Evolutionary conservation across 495 filamentous ascomycete species (phyloP), one percentile per base, ranked within the genome.

Genomic region (Penicillium argentinense): DNA sequence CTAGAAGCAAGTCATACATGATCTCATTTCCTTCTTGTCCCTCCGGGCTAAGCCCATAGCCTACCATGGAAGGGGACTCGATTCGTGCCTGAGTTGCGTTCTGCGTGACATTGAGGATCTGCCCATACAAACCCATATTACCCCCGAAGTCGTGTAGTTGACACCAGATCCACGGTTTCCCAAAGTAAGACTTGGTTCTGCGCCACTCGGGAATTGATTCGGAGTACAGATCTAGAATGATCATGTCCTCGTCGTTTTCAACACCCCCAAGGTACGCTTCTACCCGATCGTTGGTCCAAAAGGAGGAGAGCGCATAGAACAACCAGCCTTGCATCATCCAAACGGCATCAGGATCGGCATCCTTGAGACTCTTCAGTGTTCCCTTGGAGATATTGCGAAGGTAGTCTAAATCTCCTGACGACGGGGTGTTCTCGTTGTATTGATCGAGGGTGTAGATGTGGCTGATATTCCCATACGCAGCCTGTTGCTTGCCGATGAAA

Each of bases 321-420:
- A 77, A 58, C 77, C 77, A 80, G 19, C 75, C 77, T 49, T 80
- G 77, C 73, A 80, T 76, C 37, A 79, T 51, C 77, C 77, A 80
- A 5, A 77, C 60, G 1, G 76, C 76, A 6, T 68, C 52, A 1
- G 76, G 67, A 45, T 76, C 72, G 0, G 68, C 77, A 6, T 68
- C 49, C 48, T 79, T 78, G 26, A 80, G 54, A 32, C 65, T 67
- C 12, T 57, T 46, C 62, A 63, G 69, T 0, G 76, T 79, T 36
- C 66, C 69, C n/a, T 51, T 46, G 9, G 72, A 76, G 21, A 78
- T 60, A 42, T 73, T 78, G 14, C 54, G 60, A 11, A 80, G 60
- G 47, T 78, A 78, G 11, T 51, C 62, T 5, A 70, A 24, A 38
- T 77, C 71, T 9, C 73, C 72, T 1, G 74, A 77, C 21, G 54